Evolutionary conservation across 305 asterid species (phyloP), one percentile per base, ranked within the genome.

Genomic region (Fraxinus sp.): DNA sequence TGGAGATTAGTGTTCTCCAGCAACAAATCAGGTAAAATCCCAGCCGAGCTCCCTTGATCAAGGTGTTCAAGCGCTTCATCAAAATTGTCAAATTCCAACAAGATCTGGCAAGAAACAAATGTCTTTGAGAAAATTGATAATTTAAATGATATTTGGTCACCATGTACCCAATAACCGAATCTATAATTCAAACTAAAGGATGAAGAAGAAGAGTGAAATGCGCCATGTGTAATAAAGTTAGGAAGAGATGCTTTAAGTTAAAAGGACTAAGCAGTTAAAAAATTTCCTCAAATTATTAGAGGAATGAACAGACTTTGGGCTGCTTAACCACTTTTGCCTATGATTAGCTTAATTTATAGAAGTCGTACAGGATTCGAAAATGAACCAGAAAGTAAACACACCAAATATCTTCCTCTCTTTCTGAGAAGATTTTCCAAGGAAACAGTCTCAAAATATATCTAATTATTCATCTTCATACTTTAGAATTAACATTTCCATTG

Each of bases 1-100:
- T 79, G 90, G 83, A 93, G 92, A 90, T 94, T 81, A 77, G 91
- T 88, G 89, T 94, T 92, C 88, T 87, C 94, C 79, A 90, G 76
- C 72, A 89, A 78, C 84, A 86, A 30, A 87, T 95, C 96, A 72
- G 91, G 93, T 86, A 77, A 89, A 55, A 90, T 79, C 85, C 90
- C 91, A 80, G 92, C 95, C 24, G 84, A 85, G 82, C 73, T 80
- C 36, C 88, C 88, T 77, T 79, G 89, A 84, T 87, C 79, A 73
- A 95, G 86, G 79, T 91, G 85, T 81, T 86, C 77, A 80, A 94
- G 83, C 71, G 94, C 92, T 83, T 88, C 92, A 79, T 82, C 86
- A 41, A 92, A 92, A 77, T 90, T 91, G 37, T 87, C 90, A 66
- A 73, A 78, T 80, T 66, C 83, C 89, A 93, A 77, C 89, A 90